These are phyloP conservation scores for Leccinum obscurum DNA, from an alignment of 768 basidiomycete species.

Conservation along the genomic window DNA sequence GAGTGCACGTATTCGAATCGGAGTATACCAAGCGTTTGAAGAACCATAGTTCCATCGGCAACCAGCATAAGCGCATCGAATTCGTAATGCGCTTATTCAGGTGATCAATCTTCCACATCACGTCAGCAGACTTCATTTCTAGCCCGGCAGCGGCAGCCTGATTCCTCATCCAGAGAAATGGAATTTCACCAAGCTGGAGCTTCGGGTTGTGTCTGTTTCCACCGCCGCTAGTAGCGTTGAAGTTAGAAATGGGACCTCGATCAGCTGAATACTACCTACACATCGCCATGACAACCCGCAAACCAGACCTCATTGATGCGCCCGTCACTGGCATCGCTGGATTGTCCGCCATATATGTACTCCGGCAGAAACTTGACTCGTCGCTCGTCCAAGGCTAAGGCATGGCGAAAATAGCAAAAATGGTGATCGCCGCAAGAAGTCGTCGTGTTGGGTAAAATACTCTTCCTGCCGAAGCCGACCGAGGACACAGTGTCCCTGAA, in stretches of 20 bases:
- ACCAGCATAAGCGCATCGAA: conserved; percentile 23
- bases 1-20: conserved; percentile 24
- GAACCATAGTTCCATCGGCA: conserved; percentile 26
- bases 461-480: conserved; percentile 35
- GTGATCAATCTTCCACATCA: conserved; percentile 32
- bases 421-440: conserved; percentile 23
- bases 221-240: conserved; percentile 21
- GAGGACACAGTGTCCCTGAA: conserved; percentile 50
- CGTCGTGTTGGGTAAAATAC: conserved; percentile 33
- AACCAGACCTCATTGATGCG: conserved; percentile 45
- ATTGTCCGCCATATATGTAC: conserved; percentile 34
- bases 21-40: conserved; percentile 27
- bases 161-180: conserved; percentile 33
- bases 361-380: conserved; percentile 50
- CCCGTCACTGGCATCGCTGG: too few species aligned
- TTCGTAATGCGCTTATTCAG: conserved; percentile 22
- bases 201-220: conserved; percentile 27
- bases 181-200: conserved; percentile 29
- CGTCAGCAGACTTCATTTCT: conserved; percentile 19
- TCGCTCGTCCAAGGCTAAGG: conserved; percentile 47
- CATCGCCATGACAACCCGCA: conserved; percentile 39
- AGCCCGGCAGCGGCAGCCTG: conserved; percentile 29
- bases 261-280: conserved; percentile 26
- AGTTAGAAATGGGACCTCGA: background rate
- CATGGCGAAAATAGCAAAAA: conserved; percentile 46